These are phyloP conservation scores for Hemisphaericaspora lyxosophila DNA, from an alignment of 1,139 yeast species.

Conservation along the genomic window DNA sequence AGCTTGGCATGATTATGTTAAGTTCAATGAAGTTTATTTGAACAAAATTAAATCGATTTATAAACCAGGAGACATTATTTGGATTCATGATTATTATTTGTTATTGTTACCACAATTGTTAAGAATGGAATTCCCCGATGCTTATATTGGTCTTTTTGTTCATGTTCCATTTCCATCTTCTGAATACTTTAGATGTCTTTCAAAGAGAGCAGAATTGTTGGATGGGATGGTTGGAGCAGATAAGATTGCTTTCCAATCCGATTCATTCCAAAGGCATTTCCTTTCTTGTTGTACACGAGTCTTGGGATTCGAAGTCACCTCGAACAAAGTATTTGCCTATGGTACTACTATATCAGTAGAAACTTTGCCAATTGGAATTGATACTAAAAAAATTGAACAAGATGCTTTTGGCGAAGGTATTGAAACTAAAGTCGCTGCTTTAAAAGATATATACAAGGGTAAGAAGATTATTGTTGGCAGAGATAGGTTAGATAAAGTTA, in stretches of 20 bases:
- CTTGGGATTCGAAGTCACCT: conserved; percentile 65
- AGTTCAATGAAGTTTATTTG: conserved; percentile 87
- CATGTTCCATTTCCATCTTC: conserved; percentile 95
- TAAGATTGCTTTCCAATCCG: conserved; percentile 81
- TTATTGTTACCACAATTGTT: conserved; percentile 82
- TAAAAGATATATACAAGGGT: conserved; percentile 67
- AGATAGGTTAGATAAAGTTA: conserved; percentile 74
- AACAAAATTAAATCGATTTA: conserved; percentile 71
- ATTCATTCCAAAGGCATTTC: conserved; percentile 85
- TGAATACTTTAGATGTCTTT: conserved; percentile 88
- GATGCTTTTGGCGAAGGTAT: conserved; percentile 47
- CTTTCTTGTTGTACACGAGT: conserved; percentile 84
- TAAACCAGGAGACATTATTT: conserved; percentile 86
- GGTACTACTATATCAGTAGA: conserved; percentile 75
- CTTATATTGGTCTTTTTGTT: conserved; percentile 76
- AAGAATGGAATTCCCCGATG: conserved; percentile 78
- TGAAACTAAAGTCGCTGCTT: conserved; percentile 43
- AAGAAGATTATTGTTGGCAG: conserved; percentile 81
- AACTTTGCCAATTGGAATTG: conserved; percentile 85
- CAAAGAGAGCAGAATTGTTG: conserved; percentile 75
- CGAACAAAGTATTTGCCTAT: conserved; percentile 64
- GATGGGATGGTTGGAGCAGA: conserved; percentile 93
- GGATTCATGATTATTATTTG: conserved; percentile 94
- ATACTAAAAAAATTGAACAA: conserved; percentile 59
- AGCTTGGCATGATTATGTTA: conserved; percentile 92